These are phyloP conservation scores for Saccharomycopsis lassenensis DNA, from an alignment of 805 yeast species.

Conservation along the genomic window DNA sequence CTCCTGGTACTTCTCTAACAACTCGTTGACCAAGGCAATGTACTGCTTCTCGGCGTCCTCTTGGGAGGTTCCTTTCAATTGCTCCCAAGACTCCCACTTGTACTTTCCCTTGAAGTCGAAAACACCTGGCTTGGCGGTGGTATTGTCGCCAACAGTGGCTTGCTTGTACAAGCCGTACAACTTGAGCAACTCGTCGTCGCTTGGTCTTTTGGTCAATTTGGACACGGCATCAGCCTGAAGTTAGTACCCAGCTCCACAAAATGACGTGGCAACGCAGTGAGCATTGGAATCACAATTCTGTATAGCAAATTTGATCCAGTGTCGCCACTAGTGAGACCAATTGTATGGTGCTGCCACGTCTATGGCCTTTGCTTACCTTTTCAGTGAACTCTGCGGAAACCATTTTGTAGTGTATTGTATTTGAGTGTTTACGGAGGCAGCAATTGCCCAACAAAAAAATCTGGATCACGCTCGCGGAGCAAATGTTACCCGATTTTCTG, in stretches of 20 bases:
- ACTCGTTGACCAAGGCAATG: conserved; percentile 55
- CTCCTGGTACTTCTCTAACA: conserved; percentile 41
- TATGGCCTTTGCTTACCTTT: conserved; percentile 4
- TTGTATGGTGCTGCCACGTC: conserved; percentile 1
- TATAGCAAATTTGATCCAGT: too few relatives aligned
- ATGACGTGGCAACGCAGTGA: too few relatives aligned
- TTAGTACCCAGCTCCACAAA: neutral
- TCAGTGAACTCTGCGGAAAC: conserved; percentile 17
- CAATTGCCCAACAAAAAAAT: too few relatives aligned
- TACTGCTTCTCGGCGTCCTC: conserved; percentile 84
- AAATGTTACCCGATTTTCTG: too few relatives aligned
- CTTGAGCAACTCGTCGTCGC: conserved; percentile 75
- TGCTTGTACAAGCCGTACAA: conserved; percentile 93
- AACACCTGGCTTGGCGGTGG: conserved; percentile 76
- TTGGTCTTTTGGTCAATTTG: conserved; percentile 63
- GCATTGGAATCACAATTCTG: too few relatives aligned
- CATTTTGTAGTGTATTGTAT: conserved; percentile 6
- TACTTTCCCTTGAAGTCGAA: conserved; percentile 91
- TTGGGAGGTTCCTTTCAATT: conserved; percentile 71
- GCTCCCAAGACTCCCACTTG: conserved; percentile 97
- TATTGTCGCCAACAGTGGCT: conserved; percentile 93
- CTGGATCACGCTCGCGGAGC: too few relatives aligned
- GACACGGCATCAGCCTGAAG: conserved; percentile 73
- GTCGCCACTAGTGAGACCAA: neutral
- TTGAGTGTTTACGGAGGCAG: too few relatives aligned